Base-by-base conservation (phyloP, 2,329 filamentous ascomycete species). In the Phoma sp. region DNA sequence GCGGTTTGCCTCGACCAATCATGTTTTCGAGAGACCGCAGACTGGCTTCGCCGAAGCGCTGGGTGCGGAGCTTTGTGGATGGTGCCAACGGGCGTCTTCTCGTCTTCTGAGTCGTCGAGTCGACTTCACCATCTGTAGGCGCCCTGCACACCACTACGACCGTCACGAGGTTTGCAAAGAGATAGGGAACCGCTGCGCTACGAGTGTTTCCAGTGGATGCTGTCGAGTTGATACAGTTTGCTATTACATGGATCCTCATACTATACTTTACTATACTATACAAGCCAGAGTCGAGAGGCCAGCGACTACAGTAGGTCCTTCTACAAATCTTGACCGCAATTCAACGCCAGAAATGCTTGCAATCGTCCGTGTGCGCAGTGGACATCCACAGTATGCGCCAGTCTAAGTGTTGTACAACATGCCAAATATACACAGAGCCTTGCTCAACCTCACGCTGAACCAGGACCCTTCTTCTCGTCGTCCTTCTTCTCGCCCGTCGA, bases 261-360 rank as follows among this genome's bases (percentile, higher is more conserved):
- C 55, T 63, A 60, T 64, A 71, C 67, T 31, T 12, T 13, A 31
- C 29, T 33, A 33, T 65, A 63, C 55, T 63, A 60, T 65, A 71
- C 67, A 71, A 64, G 60, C 66, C 62, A 69, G 72, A 73, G 71
- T 74, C 69, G 70, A 73, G 71, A 70, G 64, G 62, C 60, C 58
- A 49, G 37, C 55, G 57, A 62, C 53, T 56, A 53, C 55, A 59
- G 51, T 55, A 59, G 37, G 56, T 61, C 55, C 55, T 51, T 62
- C 60, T 61, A 63, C 62, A 69, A 60, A 64, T 51, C 43, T 58
- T 51, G 43, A 51, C 50, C 51, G n/a, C 47, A 29, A 38, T 25
- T 43, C 57, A 64, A 71, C 71, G 62, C 65, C 65, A 62, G 47
- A 68, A 71, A 74, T 73, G 70, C 71, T 64, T 48, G 49, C 51